Conservation (phyloP, 176 grass and related monocot genomes). For the Dendrocalamus sinicus region DNA sequence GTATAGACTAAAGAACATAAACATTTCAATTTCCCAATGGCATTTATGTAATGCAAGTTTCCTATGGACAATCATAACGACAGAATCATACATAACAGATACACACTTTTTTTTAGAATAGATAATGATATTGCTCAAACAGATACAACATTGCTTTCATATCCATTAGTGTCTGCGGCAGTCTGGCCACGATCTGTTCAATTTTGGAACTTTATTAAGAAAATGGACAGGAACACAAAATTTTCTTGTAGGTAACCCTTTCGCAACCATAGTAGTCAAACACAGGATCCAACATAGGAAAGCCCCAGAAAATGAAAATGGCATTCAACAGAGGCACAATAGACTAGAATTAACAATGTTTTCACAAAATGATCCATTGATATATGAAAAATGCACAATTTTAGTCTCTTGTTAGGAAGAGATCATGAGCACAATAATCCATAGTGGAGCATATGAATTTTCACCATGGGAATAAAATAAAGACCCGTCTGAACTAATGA, state of each 20-base stretch:
- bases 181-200: not conserved
- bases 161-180: not conserved
- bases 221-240: not conserved
- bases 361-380: conserved; percentile 45
- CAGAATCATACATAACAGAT: not conserved
- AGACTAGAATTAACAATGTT: conserved; percentile 33
- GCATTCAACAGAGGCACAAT: conserved; percentile 3
- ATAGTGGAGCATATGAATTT: conserved; percentile 45
- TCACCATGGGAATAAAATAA: not conserved
- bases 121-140: not conserved
- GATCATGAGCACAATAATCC: conserved; percentile 37
- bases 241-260: not conserved
- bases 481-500: conserved; percentile 55
- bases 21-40: not conserved
- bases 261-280: not conserved
- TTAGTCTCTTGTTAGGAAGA: conserved; percentile 45
- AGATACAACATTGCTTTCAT: not conserved
- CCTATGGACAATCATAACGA: not conserved
- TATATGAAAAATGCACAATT: conserved; percentile 41
- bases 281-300: not conserved
- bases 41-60: not conserved
- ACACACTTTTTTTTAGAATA: not conserved
- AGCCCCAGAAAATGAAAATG: not conserved
- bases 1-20: not conserved
- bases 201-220: not conserved